Conservation (phyloP, 805 yeast species). For the Cyberlindnera petersonii region DNA sequence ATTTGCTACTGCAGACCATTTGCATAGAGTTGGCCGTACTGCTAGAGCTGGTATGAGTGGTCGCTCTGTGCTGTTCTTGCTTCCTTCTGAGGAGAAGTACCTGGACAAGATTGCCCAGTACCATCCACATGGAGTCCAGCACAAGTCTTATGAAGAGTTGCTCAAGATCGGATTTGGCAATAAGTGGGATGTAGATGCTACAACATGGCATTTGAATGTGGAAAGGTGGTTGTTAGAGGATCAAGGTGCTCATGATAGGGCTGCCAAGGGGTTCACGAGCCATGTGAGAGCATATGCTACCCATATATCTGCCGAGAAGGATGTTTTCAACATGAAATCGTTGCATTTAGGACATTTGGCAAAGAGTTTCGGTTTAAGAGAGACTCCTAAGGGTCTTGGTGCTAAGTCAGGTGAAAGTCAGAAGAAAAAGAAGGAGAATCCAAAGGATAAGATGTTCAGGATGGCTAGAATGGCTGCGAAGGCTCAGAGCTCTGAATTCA, state of each 20-base stretch:
- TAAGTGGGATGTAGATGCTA: conserved; percentile 91
- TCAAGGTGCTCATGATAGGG: conserved; percentile 51
- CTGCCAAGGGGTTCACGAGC: conserved; percentile 78
- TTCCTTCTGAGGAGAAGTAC: conserved; percentile 93
- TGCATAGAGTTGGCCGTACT: conserved; percentile 95
- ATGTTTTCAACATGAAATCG: conserved; percentile 71
- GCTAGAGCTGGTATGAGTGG: conserved; percentile 96
- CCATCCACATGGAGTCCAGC: conserved; percentile 54
- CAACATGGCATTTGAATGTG: conserved; percentile 89
- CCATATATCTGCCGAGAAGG: conserved; percentile 77
- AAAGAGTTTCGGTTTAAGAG: conserved; percentile 90
- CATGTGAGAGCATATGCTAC: conserved; percentile 96
- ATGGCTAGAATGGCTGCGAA: conserved; percentile 68
- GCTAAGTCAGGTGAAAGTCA: conserved; percentile 32
- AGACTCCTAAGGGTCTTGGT: conserved; percentile 83
- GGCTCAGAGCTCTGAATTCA: conserved; percentile 69
- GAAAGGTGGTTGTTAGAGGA: conserved; percentile 87
- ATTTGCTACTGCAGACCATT: conserved; percentile 87
- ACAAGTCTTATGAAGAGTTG: conserved; percentile 45
- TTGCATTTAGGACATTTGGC: conserved; percentile 96
- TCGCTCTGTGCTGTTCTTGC: conserved; percentile 66
- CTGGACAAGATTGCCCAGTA: conserved; percentile 54
- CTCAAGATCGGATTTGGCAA: conserved; percentile 38
- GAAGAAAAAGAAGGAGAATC: conserved; percentile 54
- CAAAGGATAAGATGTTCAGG: conserved; percentile 68